These are phyloP conservation scores for Diaporthe ampelina DNA, from an alignment of 2,329 filamentous ascomycete genomes.

Conservation along the genomic window DNA sequence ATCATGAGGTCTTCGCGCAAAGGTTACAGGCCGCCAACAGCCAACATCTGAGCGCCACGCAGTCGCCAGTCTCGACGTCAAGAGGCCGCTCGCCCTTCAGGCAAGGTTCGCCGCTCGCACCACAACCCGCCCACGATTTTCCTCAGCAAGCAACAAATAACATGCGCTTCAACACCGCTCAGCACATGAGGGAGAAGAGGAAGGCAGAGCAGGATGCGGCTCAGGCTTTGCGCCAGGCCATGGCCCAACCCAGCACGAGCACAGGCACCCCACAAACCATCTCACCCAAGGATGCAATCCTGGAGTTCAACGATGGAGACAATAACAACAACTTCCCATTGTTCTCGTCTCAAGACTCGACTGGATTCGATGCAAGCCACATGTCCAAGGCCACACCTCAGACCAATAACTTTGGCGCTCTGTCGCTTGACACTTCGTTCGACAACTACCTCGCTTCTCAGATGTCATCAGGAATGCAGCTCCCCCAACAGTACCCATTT, in stretches of 20 bases:
- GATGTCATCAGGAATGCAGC: conserved; percentile 53
- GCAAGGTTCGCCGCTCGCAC: conserved; percentile 74
- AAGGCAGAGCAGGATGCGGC: conserved; percentile 71
- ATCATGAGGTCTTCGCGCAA: conserved; percentile 77
- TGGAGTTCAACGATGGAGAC: conserved; percentile 86
- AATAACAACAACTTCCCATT: conserved; percentile 79
- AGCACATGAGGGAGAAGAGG: conserved; percentile 67
- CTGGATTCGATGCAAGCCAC: conserved; percentile 57
- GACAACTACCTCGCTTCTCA: conserved; percentile 52
- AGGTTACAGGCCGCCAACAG: conserved; percentile 84
- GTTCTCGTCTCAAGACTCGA: conserved; percentile 74
- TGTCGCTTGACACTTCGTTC: conserved; percentile 45
- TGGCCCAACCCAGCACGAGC: conserved; percentile 54
- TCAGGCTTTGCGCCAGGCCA: conserved; percentile 58
- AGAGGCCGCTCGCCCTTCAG: conserved; percentile 87
- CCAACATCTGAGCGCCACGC: conserved; percentile 74
- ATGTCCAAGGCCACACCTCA: conserved; percentile 52
- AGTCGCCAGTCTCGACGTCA: conserved; percentile 63
- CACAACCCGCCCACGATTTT: conserved; percentile 60
- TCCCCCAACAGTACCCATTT: conserved; percentile 68
- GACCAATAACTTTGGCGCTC: conserved; percentile 44
- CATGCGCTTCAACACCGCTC: conserved; percentile 42
- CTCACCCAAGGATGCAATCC: conserved; percentile 90
- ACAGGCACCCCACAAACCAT: conserved; percentile 82
- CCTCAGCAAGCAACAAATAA: conserved; percentile 42